Conservation (phyloP, 2,329 filamentous ascomycete genomes). For the Sporothrix pallida region DNA sequence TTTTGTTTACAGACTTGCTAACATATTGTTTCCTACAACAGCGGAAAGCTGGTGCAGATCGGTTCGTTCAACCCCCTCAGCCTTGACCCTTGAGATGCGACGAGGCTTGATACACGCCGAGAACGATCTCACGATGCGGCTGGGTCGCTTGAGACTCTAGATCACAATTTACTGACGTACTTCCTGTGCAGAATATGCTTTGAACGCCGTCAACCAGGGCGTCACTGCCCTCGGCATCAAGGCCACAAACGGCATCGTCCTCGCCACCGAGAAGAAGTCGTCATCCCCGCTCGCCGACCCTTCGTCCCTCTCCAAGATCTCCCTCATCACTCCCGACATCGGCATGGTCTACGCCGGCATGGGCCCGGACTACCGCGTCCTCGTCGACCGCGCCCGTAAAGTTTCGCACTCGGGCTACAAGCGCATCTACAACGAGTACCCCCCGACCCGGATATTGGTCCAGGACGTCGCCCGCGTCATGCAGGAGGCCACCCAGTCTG, state of each 20-base stretch:
- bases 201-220: conserved; percentile 99
- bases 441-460: conserved; percentile 98
- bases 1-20: conserved; percentile 26
- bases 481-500: conserved; percentile 98
- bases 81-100: neutral
- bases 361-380: conserved; percentile 96
- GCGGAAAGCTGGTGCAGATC: conserved; percentile 99
- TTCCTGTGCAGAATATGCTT: conserved; percentile 83
- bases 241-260: conserved; percentile 98
- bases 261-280: conserved; percentile 99
- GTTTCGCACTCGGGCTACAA: conserved; percentile 99
- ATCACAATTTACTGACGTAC: conserved; percentile 11
- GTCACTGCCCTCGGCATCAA: conserved; percentile 99
- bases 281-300: conserved; percentile 96
- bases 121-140: neutral
- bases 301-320: conserved; percentile 94
- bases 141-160: neutral
- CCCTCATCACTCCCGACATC: conserved; percentile 97
- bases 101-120: neutral
- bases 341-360: conserved; percentile 99
- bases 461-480: conserved; percentile 97
- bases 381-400: conserved; percentile 97
- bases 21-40: conserved; percentile 50
- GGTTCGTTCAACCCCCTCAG: conserved; percentile 52
- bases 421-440: conserved; percentile 99